Evolutionary conservation across 345 rosid species (phyloP).

Genomic region (Rhodamnia rubescens): DNA sequence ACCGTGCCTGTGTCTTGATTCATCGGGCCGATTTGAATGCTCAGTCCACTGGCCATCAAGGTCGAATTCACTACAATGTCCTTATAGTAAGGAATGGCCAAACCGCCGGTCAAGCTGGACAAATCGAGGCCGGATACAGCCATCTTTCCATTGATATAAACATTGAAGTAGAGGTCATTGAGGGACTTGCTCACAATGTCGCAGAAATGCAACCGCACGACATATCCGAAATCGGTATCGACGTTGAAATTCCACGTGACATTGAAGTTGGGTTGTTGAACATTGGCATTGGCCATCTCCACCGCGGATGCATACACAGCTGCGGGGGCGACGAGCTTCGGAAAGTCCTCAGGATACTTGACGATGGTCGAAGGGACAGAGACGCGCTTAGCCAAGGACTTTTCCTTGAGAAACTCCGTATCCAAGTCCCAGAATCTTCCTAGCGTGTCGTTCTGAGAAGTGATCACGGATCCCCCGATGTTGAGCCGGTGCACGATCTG

Average conservation of each 20-base stretch:
- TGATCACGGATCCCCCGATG: slow-evolving; percentile 5
- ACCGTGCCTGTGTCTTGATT: background rate
- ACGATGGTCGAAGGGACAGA: slow-evolving; percentile 1
- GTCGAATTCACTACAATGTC: slow-evolving; percentile 10
- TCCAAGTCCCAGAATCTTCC: slow-evolving; percentile 4
- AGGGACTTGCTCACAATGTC: slow-evolving; percentile 7
- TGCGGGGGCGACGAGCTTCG: background rate
- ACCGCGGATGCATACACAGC: slow-evolving; percentile 2
- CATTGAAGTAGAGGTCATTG: slow-evolving; percentile 14
- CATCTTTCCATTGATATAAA: slow-evolving; percentile 4
- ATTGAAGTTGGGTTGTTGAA: slow-evolving; percentile 2
- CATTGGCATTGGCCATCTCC: slow-evolving; percentile 1
- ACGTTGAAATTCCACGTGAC: slow-evolving; percentile 10
- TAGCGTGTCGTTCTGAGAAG: slow-evolving; percentile 8
- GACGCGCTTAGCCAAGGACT: background rate
- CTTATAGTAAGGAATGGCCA: slow-evolving; percentile 5
- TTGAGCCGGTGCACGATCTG: background rate
- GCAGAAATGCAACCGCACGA: slow-evolving; percentile 6
- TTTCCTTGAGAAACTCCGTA: background rate
- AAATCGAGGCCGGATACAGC: slow-evolving; percentile 8
- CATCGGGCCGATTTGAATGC: slow-evolving; percentile 8
- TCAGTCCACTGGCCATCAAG: background rate
- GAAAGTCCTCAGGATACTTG: background rate
- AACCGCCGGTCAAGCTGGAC: background rate
- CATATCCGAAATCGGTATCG: background rate